A percentile compares a stretch with the other conserved stretches of the same genome.
Conservation (phyloP, 2,329 filamentous ascomycete species). For the Leptographium procerum region DNA sequence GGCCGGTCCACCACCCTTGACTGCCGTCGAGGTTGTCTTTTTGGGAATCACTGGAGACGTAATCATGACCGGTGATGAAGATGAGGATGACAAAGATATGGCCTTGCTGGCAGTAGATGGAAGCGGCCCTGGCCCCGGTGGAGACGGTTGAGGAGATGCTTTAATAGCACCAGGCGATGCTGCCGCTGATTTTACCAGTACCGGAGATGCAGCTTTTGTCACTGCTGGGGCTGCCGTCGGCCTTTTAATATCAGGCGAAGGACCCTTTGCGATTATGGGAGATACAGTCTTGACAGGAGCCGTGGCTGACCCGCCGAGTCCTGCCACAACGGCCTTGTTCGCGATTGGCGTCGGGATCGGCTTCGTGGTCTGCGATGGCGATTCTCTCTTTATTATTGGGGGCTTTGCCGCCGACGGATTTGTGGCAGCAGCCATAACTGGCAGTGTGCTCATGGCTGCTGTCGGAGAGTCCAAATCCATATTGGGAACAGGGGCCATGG, state of each 20-base stretch:
- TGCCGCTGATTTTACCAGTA: slow-evolving; percentile 6
- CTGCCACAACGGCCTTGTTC: neutral
- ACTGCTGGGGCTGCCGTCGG: neutral
- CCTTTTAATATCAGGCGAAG: slow-evolving; percentile 5
- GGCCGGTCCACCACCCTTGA: neutral
- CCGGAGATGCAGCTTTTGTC: slow-evolving; percentile 5
- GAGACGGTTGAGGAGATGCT: slow-evolving; percentile 11
- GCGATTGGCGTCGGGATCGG: slow-evolving; percentile 11
- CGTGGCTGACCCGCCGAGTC: slow-evolving; percentile 6
- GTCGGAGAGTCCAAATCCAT: slow-evolving; percentile 37
- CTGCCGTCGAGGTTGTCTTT: neutral
- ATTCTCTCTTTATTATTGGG: slow-evolving; percentile 5
- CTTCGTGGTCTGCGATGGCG: slow-evolving; percentile 11
- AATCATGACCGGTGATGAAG: slow-evolving; percentile 8
- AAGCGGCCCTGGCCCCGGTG: neutral
- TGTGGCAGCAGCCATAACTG: slow-evolving; percentile 3
- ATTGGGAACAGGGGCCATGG: slow-evolving; percentile 42
- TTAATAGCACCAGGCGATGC: slow-evolving; percentile 7
- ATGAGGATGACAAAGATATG: slow-evolving; percentile 6
- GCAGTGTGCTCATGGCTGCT: neutral
- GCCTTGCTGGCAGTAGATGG: slow-evolving; percentile 3
- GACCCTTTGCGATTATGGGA: slow-evolving; percentile 4
- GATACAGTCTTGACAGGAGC: slow-evolving; percentile 3
- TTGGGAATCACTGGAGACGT: slow-evolving; percentile 15
- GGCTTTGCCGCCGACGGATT: neutral